Conservation (phyloP, 148 eudicot genomes). For the Rhododendron ferrugineum region DNA sequence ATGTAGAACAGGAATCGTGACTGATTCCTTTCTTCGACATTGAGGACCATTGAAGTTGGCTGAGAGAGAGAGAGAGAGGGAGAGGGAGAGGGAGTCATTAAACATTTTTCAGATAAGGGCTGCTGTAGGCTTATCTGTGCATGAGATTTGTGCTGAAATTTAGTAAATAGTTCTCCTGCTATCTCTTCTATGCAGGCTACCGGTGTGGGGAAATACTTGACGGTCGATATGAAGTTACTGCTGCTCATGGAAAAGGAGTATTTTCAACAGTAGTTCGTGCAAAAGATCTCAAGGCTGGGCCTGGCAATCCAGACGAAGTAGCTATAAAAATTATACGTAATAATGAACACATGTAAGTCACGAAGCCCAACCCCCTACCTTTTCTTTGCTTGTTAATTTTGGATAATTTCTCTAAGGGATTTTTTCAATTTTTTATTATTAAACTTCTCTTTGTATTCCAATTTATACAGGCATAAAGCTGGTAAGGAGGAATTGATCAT, state of each 20-base stretch:
- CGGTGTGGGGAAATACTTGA: slow-evolving; percentile 91
- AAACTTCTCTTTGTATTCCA: slow-evolving; percentile 13
- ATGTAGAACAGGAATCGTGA: too few relatives aligned
- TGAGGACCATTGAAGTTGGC: too few relatives aligned
- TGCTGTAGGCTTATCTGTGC: background rate
- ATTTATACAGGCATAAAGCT: slow-evolving; percentile 69
- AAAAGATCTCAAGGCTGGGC: slow-evolving; percentile 81
- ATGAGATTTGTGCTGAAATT: slow-evolving; percentile 12
- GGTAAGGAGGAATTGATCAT: slow-evolving; percentile 89
- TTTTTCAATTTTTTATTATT: slow-evolving; percentile 39
- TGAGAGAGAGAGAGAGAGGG: too few relatives aligned
- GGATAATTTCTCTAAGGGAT: background rate
- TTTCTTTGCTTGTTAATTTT: slow-evolving; percentile 38
- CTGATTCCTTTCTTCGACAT: too few relatives aligned
- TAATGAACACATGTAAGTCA: slow-evolving; percentile 67
- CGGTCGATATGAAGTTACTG: slow-evolving; percentile 86
- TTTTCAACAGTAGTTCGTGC: slow-evolving; percentile 97
- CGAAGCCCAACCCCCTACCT: slow-evolving; percentile 14
- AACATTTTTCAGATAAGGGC: too few relatives aligned
- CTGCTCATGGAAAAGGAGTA: slow-evolving; percentile 99
- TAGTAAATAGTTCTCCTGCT: slow-evolving; percentile 53
- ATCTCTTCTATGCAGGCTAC: slow-evolving; percentile 42
- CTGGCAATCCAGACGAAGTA: slow-evolving; percentile 83
- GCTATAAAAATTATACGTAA: slow-evolving; percentile 93
- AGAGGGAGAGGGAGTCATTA: too few relatives aligned